Evolutionary conservation across 2,329 filamentous ascomycete species (phyloP), one percentile per base, ranked within the genome.

Genomic region (Ampelomyces quisqualis): DNA sequence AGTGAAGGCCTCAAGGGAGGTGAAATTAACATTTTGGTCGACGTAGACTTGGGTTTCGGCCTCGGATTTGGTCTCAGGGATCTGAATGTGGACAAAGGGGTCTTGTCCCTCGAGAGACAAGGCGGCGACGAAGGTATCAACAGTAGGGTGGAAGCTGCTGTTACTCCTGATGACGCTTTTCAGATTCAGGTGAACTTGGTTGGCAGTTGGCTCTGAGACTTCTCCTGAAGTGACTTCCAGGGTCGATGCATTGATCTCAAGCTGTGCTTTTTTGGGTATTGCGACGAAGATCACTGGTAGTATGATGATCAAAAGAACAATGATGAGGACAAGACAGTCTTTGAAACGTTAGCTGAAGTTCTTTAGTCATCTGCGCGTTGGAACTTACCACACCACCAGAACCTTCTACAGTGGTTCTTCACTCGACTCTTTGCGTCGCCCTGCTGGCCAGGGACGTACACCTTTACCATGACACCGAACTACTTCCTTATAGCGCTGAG

Each of bases 261-360:
- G 43, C 53, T 82, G 80, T 22, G 79, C 79, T 42, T 78, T 79
- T 21, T 75, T 73, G 13, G 79, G 80, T 53, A 82, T 79, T 3
- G 63, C 79, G 36, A 82, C 79, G 53, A 75, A 83, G 32, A 82
- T 70, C 26, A 84, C 64, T 26, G 82, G 69, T 26, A 78, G 71
- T 13, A 85, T 74, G 24, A 81, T 69, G 10, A 85, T 64, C 22
- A 81, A 71, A 29, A 77, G 62, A 30, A 81, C 64, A 45, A 73
- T 51, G 41, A 76, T 58, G 36, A 80, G 61, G 11, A 72, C 60
- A 43, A 84, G 68, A 43, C 83, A 54, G 38, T 68, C 64, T 67
- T 28, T 18, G 8, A 27, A 15, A 23, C 6, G 34, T 57, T 21
- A 53, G 45, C 28, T 10, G 7, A 10, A 10, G 15, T 9, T 18